Evolutionary conservation across 371 early-diverging fungal genomes (phyloP).

Genomic region (Rhizopus sp.): DNA sequence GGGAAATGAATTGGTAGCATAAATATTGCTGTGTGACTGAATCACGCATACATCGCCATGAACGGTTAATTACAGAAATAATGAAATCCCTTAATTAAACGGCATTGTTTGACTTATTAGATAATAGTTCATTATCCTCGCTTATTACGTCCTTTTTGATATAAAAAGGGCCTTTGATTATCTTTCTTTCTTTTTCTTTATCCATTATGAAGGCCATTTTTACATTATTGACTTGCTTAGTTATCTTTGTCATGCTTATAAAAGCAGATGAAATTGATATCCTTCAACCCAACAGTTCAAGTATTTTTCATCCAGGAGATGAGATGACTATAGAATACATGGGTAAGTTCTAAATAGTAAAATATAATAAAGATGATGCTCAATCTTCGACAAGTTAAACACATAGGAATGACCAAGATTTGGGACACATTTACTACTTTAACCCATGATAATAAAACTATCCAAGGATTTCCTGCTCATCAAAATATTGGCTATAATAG

Average conservation of each 20-base stretch:
- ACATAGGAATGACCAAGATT: slow-evolving; percentile 42
- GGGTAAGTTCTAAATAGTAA: slow-evolving; percentile 20
- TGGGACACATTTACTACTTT: slow-evolving; percentile 27
- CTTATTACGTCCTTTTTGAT: too few relatives aligned
- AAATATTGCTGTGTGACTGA: too few relatives aligned
- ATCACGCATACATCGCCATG: too few relatives aligned
- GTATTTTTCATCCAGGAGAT: slow-evolving; percentile 18
- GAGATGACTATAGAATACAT: slow-evolving; percentile 34
- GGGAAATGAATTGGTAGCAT: too few relatives aligned
- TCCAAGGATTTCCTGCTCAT: slow-evolving; percentile 19
- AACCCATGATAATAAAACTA: slow-evolving; percentile 15
- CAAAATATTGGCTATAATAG: slow-evolving; percentile 13
- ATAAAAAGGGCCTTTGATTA: slow-evolving; percentile 1
- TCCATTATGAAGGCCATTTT: not conserved
- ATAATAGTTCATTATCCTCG: too few relatives aligned
- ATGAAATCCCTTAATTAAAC: too few relatives aligned
- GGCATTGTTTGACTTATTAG: too few relatives aligned
- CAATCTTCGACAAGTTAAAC: slow-evolving; percentile 6
- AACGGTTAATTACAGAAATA: too few relatives aligned
- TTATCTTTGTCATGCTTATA: not conserved
- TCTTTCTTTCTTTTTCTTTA: slow-evolving; percentile 3
- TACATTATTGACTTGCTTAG: not conserved
- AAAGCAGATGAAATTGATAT: slow-evolving; percentile 35
- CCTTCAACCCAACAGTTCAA: slow-evolving; percentile 23
- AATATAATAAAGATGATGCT: not conserved